Conservation (phyloP, 2,329 filamentous ascomycete species). For the Rhexocercosporidium sp. region DNA sequence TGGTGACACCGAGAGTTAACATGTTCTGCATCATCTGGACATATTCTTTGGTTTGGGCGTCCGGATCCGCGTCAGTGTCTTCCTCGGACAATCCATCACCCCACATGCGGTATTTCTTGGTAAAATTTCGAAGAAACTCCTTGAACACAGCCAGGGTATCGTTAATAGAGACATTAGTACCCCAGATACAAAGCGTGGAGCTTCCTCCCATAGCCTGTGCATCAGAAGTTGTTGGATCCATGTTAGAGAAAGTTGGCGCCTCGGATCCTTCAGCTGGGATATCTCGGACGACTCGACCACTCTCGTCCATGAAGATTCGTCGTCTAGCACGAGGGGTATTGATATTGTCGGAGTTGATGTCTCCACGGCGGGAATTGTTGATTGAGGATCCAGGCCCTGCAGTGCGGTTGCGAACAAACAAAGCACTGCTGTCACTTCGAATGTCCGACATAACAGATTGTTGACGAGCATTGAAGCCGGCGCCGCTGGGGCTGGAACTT, state of each 20-base stretch:
- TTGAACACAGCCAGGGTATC: slow-evolving; percentile 89
- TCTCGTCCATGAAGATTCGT: slow-evolving; percentile 61
- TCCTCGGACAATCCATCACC: slow-evolving; percentile 81
- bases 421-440: slow-evolving; percentile 81
- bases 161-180: slow-evolving; percentile 92
- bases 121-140: slow-evolving; percentile 90
- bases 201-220: slow-evolving; percentile 85
- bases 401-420: slow-evolving; percentile 76
- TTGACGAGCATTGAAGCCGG: slow-evolving; percentile 35
- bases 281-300: slow-evolving; percentile 62
- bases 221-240: slow-evolving; percentile 86
- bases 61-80: slow-evolving; percentile 71
- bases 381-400: slow-evolving; percentile 54
- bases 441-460: slow-evolving; percentile 70
- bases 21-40: slow-evolving; percentile 86
- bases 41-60: slow-evolving; percentile 81
- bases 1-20: slow-evolving; percentile 82
- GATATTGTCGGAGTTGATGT: slow-evolving; percentile 81
- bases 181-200: slow-evolving; percentile 88
- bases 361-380: slow-evolving; percentile 73
- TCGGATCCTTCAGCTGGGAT: slow-evolving; percentile 58
- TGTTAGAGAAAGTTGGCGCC: slow-evolving; percentile 63
- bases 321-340: slow-evolving; percentile 57
- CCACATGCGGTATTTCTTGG: slow-evolving; percentile 92
- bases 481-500: slow-evolving; percentile 83